Conservation (phyloP, 495 filamentous ascomycete genomes). For the Neurospora hispaniola region DNA sequence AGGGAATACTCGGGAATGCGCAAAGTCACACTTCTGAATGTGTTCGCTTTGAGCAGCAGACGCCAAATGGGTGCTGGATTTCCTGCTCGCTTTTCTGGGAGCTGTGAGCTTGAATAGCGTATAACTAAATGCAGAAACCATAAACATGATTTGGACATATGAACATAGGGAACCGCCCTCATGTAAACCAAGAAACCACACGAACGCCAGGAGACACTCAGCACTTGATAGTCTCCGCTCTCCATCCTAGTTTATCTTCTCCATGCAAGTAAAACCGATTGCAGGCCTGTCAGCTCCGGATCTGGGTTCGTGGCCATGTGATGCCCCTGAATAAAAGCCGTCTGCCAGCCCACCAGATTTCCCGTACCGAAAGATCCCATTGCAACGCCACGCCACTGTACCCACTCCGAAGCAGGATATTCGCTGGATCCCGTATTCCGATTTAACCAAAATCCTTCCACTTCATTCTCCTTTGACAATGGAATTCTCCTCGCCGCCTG, state of each 20-base stretch:
- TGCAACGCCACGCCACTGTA: not conserved
- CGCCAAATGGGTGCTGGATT: not conserved
- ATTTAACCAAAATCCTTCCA: not conserved
- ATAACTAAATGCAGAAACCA: not conserved
- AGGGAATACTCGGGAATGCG: not conserved
- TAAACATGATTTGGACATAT: not conserved
- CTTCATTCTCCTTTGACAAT: not conserved
- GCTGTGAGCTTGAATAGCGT: not conserved
- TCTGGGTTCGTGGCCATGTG: not conserved
- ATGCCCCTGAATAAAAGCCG: not conserved
- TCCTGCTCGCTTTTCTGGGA: not conserved
- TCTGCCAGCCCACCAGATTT: not conserved
- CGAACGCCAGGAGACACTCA: conserved; percentile 39
- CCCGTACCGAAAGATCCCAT: not conserved
- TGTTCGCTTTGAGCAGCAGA: not conserved
- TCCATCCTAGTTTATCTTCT: not conserved
- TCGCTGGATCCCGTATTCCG: not conserved
- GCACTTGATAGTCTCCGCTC: conserved; percentile 40
- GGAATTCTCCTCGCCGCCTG: not conserved
- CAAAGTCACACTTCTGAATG: not conserved
- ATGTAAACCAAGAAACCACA: not conserved
- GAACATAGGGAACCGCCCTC: conserved; percentile 5
- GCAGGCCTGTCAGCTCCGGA: not conserved
- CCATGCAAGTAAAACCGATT: not conserved
- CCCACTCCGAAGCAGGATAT: not conserved